A percentile compares a stretch with the other conserved stretches of the same genome.
Conservation (phyloP, 1,284 basidiomycete species). For the Trichosporon ovoides region DNA sequence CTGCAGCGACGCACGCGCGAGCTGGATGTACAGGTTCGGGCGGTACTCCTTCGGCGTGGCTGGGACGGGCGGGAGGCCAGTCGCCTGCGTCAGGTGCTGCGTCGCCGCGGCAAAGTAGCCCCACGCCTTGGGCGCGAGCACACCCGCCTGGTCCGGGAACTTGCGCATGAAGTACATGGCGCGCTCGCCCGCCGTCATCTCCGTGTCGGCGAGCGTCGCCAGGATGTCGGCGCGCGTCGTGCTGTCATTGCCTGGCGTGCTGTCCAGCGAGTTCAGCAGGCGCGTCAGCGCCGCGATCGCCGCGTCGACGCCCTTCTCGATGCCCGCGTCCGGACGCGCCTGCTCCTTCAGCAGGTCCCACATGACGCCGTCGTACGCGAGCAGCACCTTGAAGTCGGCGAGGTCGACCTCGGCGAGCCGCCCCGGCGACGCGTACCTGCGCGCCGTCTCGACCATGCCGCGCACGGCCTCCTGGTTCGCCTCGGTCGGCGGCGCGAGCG, state of each 20-base stretch:
- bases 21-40: slow-evolving; percentile 29
- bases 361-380: slow-evolving; percentile 38
- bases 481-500: slow-evolving; percentile 29
- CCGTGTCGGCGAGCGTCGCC: slow-evolving; percentile 35
- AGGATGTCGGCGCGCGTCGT: slow-evolving; percentile 37
- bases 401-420: slow-evolving; percentile 43
- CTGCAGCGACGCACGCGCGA: slow-evolving; percentile 31
- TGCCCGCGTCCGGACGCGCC: slow-evolving; percentile 23
- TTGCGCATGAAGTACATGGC: slow-evolving; percentile 27
- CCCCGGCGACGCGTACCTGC: slow-evolving; percentile 19
- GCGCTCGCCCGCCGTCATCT: slow-evolving; percentile 30
- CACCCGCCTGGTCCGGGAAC: slow-evolving; percentile 18
- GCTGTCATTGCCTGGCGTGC: slow-evolving; percentile 24
- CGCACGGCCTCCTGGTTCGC: slow-evolving; percentile 32
- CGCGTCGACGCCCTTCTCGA: slow-evolving; percentile 32
- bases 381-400: slow-evolving; percentile 38
- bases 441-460: slow-evolving; percentile 29
- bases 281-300: slow-evolving; percentile 30
- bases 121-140: slow-evolving; percentile 40
- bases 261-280: slow-evolving; percentile 30
- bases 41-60: slow-evolving; percentile 36
- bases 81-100: slow-evolving; percentile 28
- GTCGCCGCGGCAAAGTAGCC: slow-evolving; percentile 32
- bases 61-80: slow-evolving; percentile 28
- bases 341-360: slow-evolving; percentile 36